Evolutionary conservation across 2,329 filamentous ascomycete species (phyloP).

Genomic region (Diaporthe ampelina): DNA sequence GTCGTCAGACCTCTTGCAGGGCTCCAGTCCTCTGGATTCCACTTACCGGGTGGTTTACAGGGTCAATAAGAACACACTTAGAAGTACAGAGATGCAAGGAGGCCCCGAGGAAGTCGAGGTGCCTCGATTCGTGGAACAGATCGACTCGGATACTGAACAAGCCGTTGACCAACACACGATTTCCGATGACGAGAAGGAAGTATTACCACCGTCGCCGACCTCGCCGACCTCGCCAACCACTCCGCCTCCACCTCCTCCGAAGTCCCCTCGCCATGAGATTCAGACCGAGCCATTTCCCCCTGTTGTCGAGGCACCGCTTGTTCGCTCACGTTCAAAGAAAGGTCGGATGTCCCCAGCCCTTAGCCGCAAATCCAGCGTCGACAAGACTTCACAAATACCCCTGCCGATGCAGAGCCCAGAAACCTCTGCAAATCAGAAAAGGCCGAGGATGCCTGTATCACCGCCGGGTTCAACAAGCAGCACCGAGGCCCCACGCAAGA

Average conservation of each 20-base stretch:
- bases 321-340: not conserved
- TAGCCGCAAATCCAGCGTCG: conserved; percentile 17
- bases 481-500: conserved; percentile 43
- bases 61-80: conserved; percentile 66
- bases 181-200: conserved; percentile 45
- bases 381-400: conserved; percentile 43
- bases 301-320: not conserved
- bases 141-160: conserved; percentile 47
- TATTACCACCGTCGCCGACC: conserved; percentile 40
- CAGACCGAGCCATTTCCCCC: not conserved
- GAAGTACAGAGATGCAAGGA: conserved; percentile 53
- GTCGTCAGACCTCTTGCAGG: conserved; percentile 39
- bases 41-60: conserved; percentile 72
- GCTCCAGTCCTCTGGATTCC: conserved; percentile 43
- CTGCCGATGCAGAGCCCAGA: conserved; percentile 48
- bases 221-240: conserved; percentile 40
- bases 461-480: conserved; percentile 42
- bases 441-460: conserved; percentile 53
- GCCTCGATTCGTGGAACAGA: conserved; percentile 43
- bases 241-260: conserved; percentile 44
- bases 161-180: conserved; percentile 47
- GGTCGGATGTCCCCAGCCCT: conserved; percentile 5
- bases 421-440: conserved; percentile 63
- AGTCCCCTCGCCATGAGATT: conserved; percentile 35
- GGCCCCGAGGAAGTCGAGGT: conserved; percentile 44